Percentiles rank a stretch among this genome's conserved stretches.
These are phyloP conservation scores for Diaporthe ampelina DNA, from an alignment of 2,329 filamentous ascomycete genomes.

Conservation along the genomic window DNA sequence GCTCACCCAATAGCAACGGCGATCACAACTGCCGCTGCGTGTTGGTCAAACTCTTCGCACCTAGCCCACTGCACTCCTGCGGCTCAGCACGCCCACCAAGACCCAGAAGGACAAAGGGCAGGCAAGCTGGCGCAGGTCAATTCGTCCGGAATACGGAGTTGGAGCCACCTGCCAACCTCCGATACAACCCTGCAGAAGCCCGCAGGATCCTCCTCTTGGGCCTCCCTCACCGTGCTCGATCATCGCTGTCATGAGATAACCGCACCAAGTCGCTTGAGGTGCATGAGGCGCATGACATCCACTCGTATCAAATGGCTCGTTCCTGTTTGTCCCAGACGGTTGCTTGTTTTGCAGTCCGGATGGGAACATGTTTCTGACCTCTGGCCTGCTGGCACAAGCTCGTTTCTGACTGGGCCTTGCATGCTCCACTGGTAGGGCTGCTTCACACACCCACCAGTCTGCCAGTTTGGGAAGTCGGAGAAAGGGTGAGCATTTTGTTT, in stretches of 20 bases:
- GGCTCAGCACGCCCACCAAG: slow-evolving; percentile 34
- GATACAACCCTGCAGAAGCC: slow-evolving; percentile 20
- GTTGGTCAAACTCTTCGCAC: slow-evolving; percentile 29
- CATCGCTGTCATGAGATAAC: slow-evolving; percentile 1
- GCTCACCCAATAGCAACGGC: slow-evolving; percentile 10
- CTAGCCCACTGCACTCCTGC: slow-evolving; percentile 35
- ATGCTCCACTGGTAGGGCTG: slow-evolving; percentile 37
- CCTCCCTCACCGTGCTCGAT: slow-evolving; percentile 4
- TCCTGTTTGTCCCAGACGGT: not conserved
- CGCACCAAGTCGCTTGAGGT: slow-evolving; percentile 3
- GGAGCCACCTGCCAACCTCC: slow-evolving; percentile 23
- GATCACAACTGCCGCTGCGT: slow-evolving; percentile 19
- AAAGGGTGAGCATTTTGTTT: not conserved
- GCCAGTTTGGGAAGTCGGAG: not conserved
- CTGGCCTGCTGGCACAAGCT: slow-evolving; percentile 3
- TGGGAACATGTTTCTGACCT: slow-evolving; percentile 7
- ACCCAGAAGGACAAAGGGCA: not conserved
- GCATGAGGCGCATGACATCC: slow-evolving; percentile 16
- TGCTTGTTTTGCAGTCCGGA: not conserved
- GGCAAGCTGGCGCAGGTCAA: not conserved
- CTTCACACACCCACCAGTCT: slow-evolving; percentile 22
- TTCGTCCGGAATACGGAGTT: slow-evolving; percentile 20
- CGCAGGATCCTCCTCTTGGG: slow-evolving; percentile 14
- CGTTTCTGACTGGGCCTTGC: slow-evolving; percentile 9
- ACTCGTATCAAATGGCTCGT: not conserved